Evolutionary conservation across 768 basidiomycete species (phyloP).

Genomic region (Leccinum subtestaceum): DNA sequence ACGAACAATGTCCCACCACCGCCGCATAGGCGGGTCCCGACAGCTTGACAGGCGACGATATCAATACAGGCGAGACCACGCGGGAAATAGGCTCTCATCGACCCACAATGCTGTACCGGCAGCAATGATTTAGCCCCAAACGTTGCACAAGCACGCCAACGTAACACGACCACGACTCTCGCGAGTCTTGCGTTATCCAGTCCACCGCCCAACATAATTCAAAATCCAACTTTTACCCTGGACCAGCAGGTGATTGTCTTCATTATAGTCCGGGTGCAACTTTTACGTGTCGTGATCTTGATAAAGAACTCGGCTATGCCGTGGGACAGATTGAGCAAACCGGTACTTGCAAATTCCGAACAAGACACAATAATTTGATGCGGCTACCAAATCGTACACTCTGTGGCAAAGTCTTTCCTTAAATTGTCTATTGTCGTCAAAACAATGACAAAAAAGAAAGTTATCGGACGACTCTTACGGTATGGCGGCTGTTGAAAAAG

Average conservation of each 20-base stretch:
- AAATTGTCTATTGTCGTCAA: neutral
- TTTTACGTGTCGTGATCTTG: conserved; percentile 23
- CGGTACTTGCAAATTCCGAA: conserved; percentile 6
- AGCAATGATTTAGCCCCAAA: neutral
- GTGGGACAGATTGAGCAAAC: conserved; percentile 7
- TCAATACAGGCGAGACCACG: neutral
- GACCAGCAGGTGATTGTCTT: neutral
- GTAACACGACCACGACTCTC: neutral
- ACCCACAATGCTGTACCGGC: neutral
- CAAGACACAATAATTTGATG: neutral
- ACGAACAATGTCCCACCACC: conserved; percentile 4
- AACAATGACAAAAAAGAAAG: conserved; percentile 1
- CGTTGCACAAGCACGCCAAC: neutral
- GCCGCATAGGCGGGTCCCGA: neutral
- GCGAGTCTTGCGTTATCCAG: neutral
- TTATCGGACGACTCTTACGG: neutral
- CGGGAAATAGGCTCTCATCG: neutral
- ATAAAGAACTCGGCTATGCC: conserved; percentile 10
- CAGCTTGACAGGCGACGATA: neutral
- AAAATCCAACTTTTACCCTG: neutral
- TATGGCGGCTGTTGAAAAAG: neutral
- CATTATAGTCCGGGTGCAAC: conserved; percentile 5
- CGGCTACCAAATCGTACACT: neutral
- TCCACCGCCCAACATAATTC: neutral
- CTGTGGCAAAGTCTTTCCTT: neutral